Base-by-base conservation (phyloP, 208 protist genomes). In the Trypanosoma conorhini region DNA sequence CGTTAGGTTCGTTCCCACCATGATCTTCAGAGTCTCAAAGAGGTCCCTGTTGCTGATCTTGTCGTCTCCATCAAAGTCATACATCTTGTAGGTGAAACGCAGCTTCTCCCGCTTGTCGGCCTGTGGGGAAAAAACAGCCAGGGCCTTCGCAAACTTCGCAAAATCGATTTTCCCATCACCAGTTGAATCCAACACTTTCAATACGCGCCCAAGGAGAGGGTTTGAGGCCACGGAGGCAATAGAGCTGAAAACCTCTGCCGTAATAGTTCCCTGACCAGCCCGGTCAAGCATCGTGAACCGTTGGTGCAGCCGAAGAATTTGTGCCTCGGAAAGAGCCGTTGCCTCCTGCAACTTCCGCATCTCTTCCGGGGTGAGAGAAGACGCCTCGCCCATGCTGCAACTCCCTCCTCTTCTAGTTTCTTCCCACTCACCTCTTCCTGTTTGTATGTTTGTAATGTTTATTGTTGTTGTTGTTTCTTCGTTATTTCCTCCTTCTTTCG, bases 31-130 rank as follows among this genome's bases (percentile, higher is more conserved):
- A n/a, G 89, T 92, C 60, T 94, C 75, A 64, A 93, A 97, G 0
- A 98, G 78, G 60, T 98, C 96, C 50, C 81, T 90, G 72, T 98
- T 98, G 61, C 86, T 96, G 59, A 98, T 98, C 61, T 87, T 96
- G 31, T 89, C 94, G 70, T 98, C 96, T 30, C 86, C 85, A 74
- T 98, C 95, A 26, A 98, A 87, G 80, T 98, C 96, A 74, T 98
- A 98, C 77, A 98, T 94, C 66, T 93, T 94, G 76, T 95, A 98
- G 30, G 90, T 89, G 71, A 98, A 97, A 38, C 76, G 88, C 15
- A 97, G 70, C 61, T 96, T 97, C 46, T 91, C 87, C 48, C 82
- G 67, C 73, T 94, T 92, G 13, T 80, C 80, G 1, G 85, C 70
- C 26, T 92, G 74, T 0, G 87, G 83, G 0, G 88, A 92, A 42